Evolutionary conservation across 2,329 filamentous ascomycete species (phyloP), one percentile per base, ranked within the genome.

Genomic region (Talaromyces albobiverticillius): DNA sequence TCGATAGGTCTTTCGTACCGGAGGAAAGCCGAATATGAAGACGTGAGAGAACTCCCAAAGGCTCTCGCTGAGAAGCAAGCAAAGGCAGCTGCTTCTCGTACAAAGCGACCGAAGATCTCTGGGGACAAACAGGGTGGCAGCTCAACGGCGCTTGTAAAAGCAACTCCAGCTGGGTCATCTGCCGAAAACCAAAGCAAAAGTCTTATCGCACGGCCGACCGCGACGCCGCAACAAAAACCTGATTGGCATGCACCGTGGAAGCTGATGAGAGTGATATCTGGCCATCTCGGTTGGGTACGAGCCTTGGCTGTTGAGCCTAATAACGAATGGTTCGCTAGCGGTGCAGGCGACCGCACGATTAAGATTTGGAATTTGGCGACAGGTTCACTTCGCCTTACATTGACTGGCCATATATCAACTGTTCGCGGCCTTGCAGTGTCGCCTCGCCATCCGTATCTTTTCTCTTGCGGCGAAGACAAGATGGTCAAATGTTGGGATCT

Each of bases 401-500:
- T 97, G 57, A 97, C 93, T 1, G 93, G 93, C 32, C 93, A 96
- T 72, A 96, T 96, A 65, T 95, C 90, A 46, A 95, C 90, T 4
- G 92, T 96, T 1, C 86, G 92, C 51, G 94, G 94, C 2, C 81
- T 99, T 46, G 94, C 93, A 0, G 90, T 99, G 7, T 96, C 90
- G 18, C 89, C 92, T 14, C 81, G 94, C 45, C 94, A 99, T 74
- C 95, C 94, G 0, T 99, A 99, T 68, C 82, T 99, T 9, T 99
- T 99, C 73, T 96, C 91, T 10, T 99, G 94, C 67, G 95, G 90
- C 55, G 94, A 99, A 73, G 94, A 99, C 71, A 99, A 99, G 78
- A 96, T 96, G 92, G 94, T 99, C 59, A 99, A 99, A 75, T 99
- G 94, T 76, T 99, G 94, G 94, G 94, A 99, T 76, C 77, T 99